phyloP scores from a whole-genome alignment of 2,329 filamentous ascomycete species.

The Dactylellina leptospora region DNA sequence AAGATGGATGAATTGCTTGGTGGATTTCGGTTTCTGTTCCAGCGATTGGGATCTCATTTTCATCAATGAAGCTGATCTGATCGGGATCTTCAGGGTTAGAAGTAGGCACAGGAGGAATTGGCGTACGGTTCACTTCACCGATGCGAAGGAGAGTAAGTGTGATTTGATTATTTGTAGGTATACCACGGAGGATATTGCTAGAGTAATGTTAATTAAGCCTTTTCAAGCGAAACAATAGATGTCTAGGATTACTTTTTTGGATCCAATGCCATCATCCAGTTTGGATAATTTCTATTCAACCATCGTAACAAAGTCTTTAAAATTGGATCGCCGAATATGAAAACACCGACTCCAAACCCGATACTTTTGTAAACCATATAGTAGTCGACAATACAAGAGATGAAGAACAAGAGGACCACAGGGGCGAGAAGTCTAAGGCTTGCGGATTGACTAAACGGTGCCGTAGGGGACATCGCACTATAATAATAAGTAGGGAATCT shows the following conservation, averaged over 20 bases:
- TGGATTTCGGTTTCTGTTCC: constrained; percentile 74
- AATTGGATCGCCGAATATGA: constrained; percentile 81
- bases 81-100: constrained; percentile 61
- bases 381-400: constrained; percentile 66
- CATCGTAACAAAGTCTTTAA: constrained; percentile 69
- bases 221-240: constrained; percentile 54
- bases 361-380: constrained; percentile 72
- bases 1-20: constrained; percentile 66
- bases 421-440: constrained; percentile 67
- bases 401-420: constrained; percentile 65
- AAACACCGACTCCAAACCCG: constrained; percentile 73
- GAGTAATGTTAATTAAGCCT: constrained; percentile 26
- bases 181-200: constrained; percentile 76
- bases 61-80: constrained; percentile 61
- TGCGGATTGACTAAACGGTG: constrained; percentile 68
- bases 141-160: constrained; percentile 81
- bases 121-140: constrained; percentile 80
- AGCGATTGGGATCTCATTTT: constrained; percentile 66
- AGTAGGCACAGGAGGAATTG: constrained; percentile 69
- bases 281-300: constrained; percentile 65
- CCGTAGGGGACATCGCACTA: constrained; percentile 70
- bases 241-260: constrained; percentile 58
- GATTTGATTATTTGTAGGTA: constrained; percentile 85
- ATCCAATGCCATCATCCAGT: constrained; percentile 41
- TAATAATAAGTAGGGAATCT: neutral